A percentile compares a stretch with the other conserved stretches of the same genome.
These are phyloP conservation scores for Closterium sp. DNA, from an alignment of 139 green algal species.

Conservation along the genomic window DNA sequence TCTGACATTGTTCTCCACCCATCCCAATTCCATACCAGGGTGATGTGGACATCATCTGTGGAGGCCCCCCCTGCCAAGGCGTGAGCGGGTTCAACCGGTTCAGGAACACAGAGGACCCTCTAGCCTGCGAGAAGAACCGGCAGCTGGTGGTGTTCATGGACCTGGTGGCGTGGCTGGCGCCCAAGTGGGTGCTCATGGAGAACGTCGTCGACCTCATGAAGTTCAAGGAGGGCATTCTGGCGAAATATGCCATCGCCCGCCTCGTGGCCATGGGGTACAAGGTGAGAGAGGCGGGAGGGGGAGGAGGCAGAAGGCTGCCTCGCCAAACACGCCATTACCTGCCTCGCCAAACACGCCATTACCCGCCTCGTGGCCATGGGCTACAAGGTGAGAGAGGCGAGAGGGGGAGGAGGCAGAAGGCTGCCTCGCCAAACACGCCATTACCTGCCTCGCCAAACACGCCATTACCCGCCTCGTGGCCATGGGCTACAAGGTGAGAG, in stretches of 20 bases:
- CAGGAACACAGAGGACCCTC: slow-evolving; percentile 15
- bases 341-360: too few relatives aligned
- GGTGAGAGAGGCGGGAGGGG: background rate
- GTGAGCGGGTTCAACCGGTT: slow-evolving; percentile 70
- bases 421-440: too few relatives aligned
- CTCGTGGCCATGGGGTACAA: slow-evolving; percentile 45
- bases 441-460: too few relatives aligned
- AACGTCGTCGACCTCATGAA: slow-evolving; percentile 49
- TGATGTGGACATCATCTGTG: slow-evolving; percentile 70
- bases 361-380: too few relatives aligned
- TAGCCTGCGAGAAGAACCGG: slow-evolving; percentile 45
- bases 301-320: too few relatives aligned
- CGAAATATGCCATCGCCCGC: slow-evolving; percentile 8
- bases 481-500: too few relatives aligned
- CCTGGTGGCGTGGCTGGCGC: slow-evolving; percentile 44
- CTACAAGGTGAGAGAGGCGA: too few relatives aligned
- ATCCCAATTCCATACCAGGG: slow-evolving; percentile 40
- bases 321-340: too few relatives aligned
- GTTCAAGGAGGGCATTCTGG: slow-evolving; percentile 22
- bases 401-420: too few relatives aligned
- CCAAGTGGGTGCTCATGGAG: slow-evolving; percentile 50
- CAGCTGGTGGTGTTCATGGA: slow-evolving; percentile 53
- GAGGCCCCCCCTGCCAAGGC: slow-evolving; percentile 78
- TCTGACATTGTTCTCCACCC: background rate
- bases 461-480: too few relatives aligned